phyloP scores from a whole-genome alignment of 2,329 filamentous ascomycete species.

The Xenoacremonium recifei region DNA sequence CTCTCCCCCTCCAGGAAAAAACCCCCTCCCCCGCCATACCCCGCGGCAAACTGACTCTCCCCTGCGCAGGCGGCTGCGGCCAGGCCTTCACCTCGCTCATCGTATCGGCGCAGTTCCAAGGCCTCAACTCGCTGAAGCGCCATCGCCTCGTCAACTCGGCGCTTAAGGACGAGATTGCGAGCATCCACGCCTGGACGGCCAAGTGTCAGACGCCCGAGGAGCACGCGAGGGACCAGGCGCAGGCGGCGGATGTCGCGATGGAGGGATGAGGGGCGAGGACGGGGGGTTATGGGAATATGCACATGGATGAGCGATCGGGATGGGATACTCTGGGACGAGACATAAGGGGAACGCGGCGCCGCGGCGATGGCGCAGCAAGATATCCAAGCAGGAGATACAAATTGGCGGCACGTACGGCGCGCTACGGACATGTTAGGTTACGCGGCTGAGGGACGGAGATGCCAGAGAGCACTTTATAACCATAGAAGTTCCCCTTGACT shows the following conservation, averaged over 20 bases:
- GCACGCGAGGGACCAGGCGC: slow-evolving; percentile 66
- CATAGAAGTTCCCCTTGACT: slow-evolving; percentile 8
- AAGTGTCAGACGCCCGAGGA: slow-evolving; percentile 92
- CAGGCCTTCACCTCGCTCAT: slow-evolving; percentile 60
- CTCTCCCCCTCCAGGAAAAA: too few species aligned
- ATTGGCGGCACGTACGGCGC: too few species aligned
- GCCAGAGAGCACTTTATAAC: too few species aligned
- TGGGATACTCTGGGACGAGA: not conserved
- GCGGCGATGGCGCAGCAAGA: not conserved
- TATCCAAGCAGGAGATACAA: slow-evolving; percentile 14
- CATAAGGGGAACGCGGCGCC: not conserved
- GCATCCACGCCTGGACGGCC: slow-evolving; percentile 92
- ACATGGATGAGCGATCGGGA: not conserved
- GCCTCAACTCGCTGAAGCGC: slow-evolving; percentile 75
- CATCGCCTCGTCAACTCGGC: slow-evolving; percentile 83
- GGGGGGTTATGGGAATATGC: not conserved
- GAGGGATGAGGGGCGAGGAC: not conserved
- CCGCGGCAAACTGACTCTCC: not conserved
- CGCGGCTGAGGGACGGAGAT: slow-evolving; percentile 13
- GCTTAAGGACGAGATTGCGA: slow-evolving; percentile 83
- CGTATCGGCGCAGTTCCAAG: slow-evolving; percentile 65
- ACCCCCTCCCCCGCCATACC: slow-evolving; percentile 8
- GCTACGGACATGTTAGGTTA: slow-evolving; percentile 12
- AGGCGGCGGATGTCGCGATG: slow-evolving; percentile 35
- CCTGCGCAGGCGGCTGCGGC: slow-evolving; percentile 53